Evolutionary conservation across 2,329 filamentous ascomycete genomes (phyloP), one percentile per base, ranked within the genome.

Genomic region (Myrmaecium sp.): DNA sequence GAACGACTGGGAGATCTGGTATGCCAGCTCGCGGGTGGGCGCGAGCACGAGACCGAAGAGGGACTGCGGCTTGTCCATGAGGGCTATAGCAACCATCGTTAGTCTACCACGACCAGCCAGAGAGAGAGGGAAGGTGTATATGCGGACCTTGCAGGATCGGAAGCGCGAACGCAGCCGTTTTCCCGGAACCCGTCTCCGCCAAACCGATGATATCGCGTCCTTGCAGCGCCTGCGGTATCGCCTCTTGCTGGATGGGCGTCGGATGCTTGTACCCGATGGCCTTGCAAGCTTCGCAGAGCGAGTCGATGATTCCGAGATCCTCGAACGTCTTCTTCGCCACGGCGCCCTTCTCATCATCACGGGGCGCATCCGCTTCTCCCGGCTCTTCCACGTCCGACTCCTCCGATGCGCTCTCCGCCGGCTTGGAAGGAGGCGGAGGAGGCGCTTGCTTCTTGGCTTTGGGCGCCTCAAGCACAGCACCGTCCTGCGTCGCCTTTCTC

Each of bases 121-220:
- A 9, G 16, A 12, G 9, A 20, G 27, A 24, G 27, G 25, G 34
- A 48, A 50, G n/a, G n/a, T n/a, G n/a, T n/a, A n/a, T n/a, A n/a
- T n/a, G n/a, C n/a, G n/a, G n/a, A n/a, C n/a, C 50, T 54, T 94
- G 84, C 3, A 98, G 66, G 20, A 98, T 91, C 1, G 89, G 89
- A 3, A 98, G 61, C 0, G 82, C 83, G 49, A 95, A 98, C 0
- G 89, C 84, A 5, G 83, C 86, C 0, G 89, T 95, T 60, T 95
- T 98, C 54, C 89, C 89, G 45, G 74, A 83, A 39, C 89, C 89
- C 0, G 89, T 98, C 55, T 98, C 86, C 17, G 89, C 89, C 27
- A 95, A 64, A 21, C 84, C 89, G 39, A 98, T 93, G 17, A 95
- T 62, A 51, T 95, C 89, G 42, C 82, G 70, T 27, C 77, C 74